Evolutionary conservation across 139 green algal species (phyloP).

Genomic region (Zygnema cylindricum): DNA sequence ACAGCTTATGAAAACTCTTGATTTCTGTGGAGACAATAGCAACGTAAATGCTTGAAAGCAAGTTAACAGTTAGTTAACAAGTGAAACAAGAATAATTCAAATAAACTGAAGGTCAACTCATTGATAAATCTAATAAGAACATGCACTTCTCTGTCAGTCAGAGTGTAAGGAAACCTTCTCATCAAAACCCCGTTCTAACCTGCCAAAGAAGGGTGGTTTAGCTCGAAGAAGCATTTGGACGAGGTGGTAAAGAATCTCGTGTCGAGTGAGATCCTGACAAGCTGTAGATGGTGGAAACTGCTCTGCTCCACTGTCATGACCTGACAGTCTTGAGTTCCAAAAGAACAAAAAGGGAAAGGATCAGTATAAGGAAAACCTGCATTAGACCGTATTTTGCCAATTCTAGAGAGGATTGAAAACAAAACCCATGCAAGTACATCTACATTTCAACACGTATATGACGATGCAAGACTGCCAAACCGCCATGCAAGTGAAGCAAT

Average conservation of each 20-base stretch:
- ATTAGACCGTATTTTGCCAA: not conserved
- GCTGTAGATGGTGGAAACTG: slow-evolving; percentile 32
- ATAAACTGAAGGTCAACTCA: too few species aligned
- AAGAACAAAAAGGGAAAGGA: not conserved
- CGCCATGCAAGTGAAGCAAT: too few species aligned
- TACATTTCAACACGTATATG: too few species aligned
- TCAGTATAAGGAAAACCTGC: not conserved
- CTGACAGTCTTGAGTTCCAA: slow-evolving; percentile 27
- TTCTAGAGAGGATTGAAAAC: not conserved
- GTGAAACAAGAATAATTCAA: too few species aligned
- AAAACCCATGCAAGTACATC: not conserved
- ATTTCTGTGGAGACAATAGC: too few species aligned
- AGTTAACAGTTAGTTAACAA: too few species aligned
- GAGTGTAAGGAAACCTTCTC: too few species aligned
- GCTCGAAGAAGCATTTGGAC: slow-evolving; percentile 48
- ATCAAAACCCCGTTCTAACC: slow-evolving; percentile 24
- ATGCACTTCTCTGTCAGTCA: too few species aligned
- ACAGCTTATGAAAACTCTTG: too few species aligned
- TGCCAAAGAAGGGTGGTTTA: slow-evolving; percentile 43
- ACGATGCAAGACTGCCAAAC: too few species aligned
- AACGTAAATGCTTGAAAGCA: too few species aligned
- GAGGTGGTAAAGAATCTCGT: slow-evolving; percentile 30
- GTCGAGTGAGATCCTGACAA: slow-evolving; percentile 23
- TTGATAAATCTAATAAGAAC: too few species aligned
- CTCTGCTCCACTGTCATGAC: not conserved